phyloP scores from a whole-genome alignment of 1,139 yeast species.

The Kodamaea ohmeri region DNA sequence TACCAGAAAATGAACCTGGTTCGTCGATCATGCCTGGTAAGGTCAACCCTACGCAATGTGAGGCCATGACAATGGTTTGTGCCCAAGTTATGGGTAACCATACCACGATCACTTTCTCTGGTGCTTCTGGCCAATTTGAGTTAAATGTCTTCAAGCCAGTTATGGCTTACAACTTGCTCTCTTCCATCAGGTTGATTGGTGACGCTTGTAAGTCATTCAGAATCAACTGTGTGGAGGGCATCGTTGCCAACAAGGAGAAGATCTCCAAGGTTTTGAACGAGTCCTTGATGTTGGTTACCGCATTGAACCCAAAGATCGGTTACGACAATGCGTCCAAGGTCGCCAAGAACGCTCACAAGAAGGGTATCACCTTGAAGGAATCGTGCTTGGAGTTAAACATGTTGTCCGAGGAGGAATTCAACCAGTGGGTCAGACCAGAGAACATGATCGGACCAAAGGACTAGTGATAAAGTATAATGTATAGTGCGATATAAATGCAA shows the following conservation, averaged over 20 bases:
- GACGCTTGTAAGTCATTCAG: conserved; percentile 21
- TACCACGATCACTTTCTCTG: conserved; percentile 22
- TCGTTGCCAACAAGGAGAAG: conserved; percentile 20
- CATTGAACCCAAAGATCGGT: conserved; percentile 23
- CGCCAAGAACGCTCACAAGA: conserved; percentile 24
- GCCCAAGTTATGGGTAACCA: conserved; percentile 23
- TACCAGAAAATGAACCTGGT: conserved; percentile 24
- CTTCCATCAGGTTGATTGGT: conserved; percentile 20
- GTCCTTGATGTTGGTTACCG: conserved; percentile 23
- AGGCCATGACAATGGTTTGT: conserved; percentile 23
- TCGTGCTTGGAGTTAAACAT: conserved; percentile 20
- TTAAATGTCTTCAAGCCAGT: conserved; percentile 24
- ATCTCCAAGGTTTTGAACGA: conserved; percentile 21
- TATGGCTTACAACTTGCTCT: conserved; percentile 21
- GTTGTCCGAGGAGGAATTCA: conserved; percentile 20
- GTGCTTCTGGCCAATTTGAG: conserved; percentile 24
- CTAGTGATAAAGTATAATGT: neutral
- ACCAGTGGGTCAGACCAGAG: conserved; percentile 23
- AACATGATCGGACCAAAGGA: conserved; percentile 21
- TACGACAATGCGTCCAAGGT: conserved; percentile 24
- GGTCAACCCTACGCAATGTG: conserved; percentile 24
- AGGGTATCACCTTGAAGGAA: conserved; percentile 23
- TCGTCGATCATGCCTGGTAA: conserved; percentile 24
- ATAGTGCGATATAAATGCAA: neutral
- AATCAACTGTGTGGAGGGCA: conserved; percentile 22